A percentile compares a stretch with the other conserved stretches of the same genome.
Evolutionary conservation across 441 rosid species (phyloP).

Genomic region (Manihot esculenta): DNA sequence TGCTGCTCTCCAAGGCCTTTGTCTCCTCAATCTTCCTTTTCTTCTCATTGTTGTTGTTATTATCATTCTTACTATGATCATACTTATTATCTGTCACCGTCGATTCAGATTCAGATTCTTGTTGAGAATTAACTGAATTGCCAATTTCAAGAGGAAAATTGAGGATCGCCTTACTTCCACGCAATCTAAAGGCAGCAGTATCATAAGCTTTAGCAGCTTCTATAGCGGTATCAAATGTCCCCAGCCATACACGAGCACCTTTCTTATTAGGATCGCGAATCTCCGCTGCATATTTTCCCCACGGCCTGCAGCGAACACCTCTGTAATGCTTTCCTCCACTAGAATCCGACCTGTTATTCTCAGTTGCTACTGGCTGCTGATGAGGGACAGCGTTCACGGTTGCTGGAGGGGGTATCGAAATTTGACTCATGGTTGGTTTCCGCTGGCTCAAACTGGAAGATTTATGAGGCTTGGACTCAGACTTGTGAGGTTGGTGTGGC

Average conservation of each 20-base stretch:
- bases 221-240: constrained; percentile 74
- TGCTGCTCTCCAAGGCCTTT: constrained; percentile 8
- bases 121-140: constrained; percentile 3
- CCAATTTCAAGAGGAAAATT: constrained; percentile 72
- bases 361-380: constrained; percentile 6
- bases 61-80: not conserved
- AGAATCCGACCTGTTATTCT: not conserved
- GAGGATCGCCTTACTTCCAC: constrained; percentile 67
- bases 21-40: constrained; percentile 48
- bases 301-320: constrained; percentile 88
- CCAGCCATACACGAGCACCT: constrained; percentile 93
- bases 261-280: constrained; percentile 87
- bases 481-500: constrained; percentile 12
- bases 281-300: constrained; percentile 98
- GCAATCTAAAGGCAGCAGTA: constrained; percentile 69
- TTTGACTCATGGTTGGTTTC: constrained; percentile 57
- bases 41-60: constrained; percentile 1
- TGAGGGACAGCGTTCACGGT: constrained; percentile 1
- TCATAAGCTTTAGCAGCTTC: constrained; percentile 87
- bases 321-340: constrained; percentile 54
- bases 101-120: constrained; percentile 20
- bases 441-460: constrained; percentile 54
- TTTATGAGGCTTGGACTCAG: constrained; percentile 18
- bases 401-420: constrained; percentile 43
- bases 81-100: not conserved